Base-by-base conservation (phyloP, 2,329 filamentous ascomycete genomes). In the Xylaria sp. region DNA sequence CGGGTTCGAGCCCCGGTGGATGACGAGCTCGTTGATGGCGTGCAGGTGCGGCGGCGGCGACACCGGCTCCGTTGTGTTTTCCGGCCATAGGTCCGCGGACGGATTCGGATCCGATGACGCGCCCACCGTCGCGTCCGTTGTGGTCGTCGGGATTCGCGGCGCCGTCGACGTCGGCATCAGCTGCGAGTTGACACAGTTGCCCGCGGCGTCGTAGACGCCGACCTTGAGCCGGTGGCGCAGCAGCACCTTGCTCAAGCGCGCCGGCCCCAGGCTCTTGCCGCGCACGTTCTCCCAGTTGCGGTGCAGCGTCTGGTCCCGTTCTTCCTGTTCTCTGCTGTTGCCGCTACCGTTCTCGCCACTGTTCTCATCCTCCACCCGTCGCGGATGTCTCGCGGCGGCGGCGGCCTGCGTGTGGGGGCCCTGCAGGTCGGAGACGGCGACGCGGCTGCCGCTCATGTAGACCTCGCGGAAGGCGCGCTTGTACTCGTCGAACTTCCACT, bases 401-500 rank as follows among this genome's bases (percentile, higher is more conserved):
- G 76, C 63, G 46, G 71, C 68, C 46, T 74, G 73, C 1, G 76
- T 77, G 57, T 72, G 74, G 7, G 68, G 73, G 19, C 61, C 73
- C 22, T 71, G 72, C 19, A 73, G 67, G 48, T 76, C 79, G 57
- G 75, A 78, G 61, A 74, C 74, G 2, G 76, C 70, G 7, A 83
- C 80, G 41, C 76, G 74, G 59, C 80, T 83, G 2, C 83, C 83
- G 64, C 81, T 84, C 89, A 96, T 95, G 75, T 95, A 97, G 48
- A 94, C 91, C 69, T 97, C 91, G 44, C 91, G 80, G 76, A 95
- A 96, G 0, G 94, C 94, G 44, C 90, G 83, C 74, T 96, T 96
- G 75, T 95, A 91, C 66, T 97, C 92, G 6, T 81, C 80, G 69
- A 97, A 97, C 66, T 94, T 95, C 92, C 93, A 99, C 73, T 97